phyloP scores from a whole-genome alignment of 1,284 basidiomycete species.

The Cutaneotrichosporon daszewskae region DNA sequence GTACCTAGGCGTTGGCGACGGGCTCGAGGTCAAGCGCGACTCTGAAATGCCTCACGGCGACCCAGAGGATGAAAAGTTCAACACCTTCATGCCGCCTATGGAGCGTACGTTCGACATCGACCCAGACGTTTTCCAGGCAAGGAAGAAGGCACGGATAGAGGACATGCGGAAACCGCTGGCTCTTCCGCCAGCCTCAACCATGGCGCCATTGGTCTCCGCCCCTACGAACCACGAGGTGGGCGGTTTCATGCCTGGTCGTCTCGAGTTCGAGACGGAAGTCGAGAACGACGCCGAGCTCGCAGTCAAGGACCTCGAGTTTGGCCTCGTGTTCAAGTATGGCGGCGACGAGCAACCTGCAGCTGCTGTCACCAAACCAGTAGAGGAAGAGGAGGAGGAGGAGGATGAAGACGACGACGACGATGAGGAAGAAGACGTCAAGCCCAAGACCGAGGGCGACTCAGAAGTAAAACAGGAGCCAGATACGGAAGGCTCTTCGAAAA shows the following conservation, averaged over 20 bases:
- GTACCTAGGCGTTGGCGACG: slow-evolving; percentile 57
- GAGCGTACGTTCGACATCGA: slow-evolving; percentile 65
- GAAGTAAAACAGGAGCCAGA: slow-evolving; percentile 24
- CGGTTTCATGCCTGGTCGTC: slow-evolving; percentile 88
- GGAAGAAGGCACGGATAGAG: slow-evolving; percentile 79
- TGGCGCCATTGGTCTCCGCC: slow-evolving; percentile 78
- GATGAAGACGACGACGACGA: slow-evolving; percentile 31
- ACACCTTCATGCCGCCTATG: slow-evolving; percentile 59
- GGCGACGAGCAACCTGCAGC: slow-evolving; percentile 69
- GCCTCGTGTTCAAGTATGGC: slow-evolving; percentile 74
- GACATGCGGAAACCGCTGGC: slow-evolving; percentile 50
- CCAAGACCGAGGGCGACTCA: slow-evolving; percentile 15
- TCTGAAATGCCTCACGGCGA: slow-evolving; percentile 7
- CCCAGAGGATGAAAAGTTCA: slow-evolving; percentile 13
- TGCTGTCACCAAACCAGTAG: slow-evolving; percentile 28
- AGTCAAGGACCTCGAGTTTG: slow-evolving; percentile 95
- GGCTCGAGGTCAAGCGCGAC: slow-evolving; percentile 12
- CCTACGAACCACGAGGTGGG: slow-evolving; percentile 92
- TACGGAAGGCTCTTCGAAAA: slow-evolving; percentile 42
- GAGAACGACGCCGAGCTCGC: slow-evolving; percentile 95
- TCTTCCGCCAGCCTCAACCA: slow-evolving; percentile 39
- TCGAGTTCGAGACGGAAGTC: slow-evolving; percentile 95
- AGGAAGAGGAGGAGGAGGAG: slow-evolving; percentile 32
- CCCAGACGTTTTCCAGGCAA: slow-evolving; percentile 73
- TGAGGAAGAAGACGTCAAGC: slow-evolving; percentile 21